Base-by-base conservation (phyloP, 768 basidiomycete species). In the Phylloporus sp. region DNA sequence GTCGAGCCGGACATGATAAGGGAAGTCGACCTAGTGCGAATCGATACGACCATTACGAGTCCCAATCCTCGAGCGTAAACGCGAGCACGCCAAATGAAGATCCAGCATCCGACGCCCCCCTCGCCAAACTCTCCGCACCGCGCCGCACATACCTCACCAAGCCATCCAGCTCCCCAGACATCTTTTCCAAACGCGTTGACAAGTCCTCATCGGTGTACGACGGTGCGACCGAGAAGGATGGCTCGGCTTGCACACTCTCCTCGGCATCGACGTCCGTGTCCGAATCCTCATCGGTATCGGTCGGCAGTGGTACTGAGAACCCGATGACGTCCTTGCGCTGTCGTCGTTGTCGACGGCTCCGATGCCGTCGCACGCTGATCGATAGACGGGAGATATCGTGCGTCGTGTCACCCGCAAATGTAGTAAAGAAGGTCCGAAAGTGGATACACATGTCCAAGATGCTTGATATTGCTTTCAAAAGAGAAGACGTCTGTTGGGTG, bases 61-160 rank as follows among this genome's bases (percentile, higher is more conserved):
- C 87, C 88, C 88, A 91, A 62, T 89, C 88, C 47, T 91, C 86
- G 52, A 92, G 70, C 36, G 80, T 73, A 65, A 92, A 91, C 10
- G 87, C 85, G 45, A 91, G 71, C 28, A 88, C 76, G 2, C 80
- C 84, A 62, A 88, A 91, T 1, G 83, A 73, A 26, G 82, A 66
- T 12, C 84, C 80, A 24, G 76, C 80, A 46, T 84, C 82, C 16
- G 76, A 75, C n/a, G 72, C 65, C 1, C 84, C 82, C 35, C 79
- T 79, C 12, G 84, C 84, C 22, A 90, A 70, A 58, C 73, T 81
- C 64, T 91, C 90, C 7, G 84, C 80, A 0, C 85, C 85, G 26
- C 86, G 72, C 39, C 85, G 69, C 6, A 91, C 62, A 63, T 87
- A 87, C 32, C 83, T 72, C 22, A 91, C 84, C 29, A 90, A 69